Evolutionary conservation across 225 moss, liverwort and hornwort species (phyloP).

Genomic region (Sphagnum tenellum): DNA sequence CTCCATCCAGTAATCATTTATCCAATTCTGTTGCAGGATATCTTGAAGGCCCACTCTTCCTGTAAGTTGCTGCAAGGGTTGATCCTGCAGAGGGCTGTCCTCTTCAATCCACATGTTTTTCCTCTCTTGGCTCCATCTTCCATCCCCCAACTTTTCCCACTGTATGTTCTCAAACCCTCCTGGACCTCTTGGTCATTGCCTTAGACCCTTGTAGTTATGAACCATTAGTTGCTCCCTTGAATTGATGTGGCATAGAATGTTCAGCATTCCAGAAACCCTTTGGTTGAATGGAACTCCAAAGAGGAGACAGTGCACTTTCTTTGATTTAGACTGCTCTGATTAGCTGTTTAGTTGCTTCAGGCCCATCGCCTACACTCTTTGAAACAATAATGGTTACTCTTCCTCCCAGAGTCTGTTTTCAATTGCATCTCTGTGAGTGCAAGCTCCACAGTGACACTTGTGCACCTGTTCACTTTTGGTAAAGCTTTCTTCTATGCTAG

Average conservation of each 20-base stretch:
- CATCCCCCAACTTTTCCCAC: constrained; percentile 12
- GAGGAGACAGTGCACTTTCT: constrained; percentile 52
- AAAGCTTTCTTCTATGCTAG: constrained; percentile 23
- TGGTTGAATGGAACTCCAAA: constrained; percentile 31
- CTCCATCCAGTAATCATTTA: constrained; percentile 43
- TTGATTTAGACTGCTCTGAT: constrained; percentile 33
- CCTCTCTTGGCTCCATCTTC: constrained; percentile 1
- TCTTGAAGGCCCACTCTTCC: constrained; percentile 56
- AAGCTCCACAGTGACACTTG: constrained; percentile 23
- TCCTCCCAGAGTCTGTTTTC: constrained; percentile 13
- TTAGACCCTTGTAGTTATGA: constrained; percentile 19
- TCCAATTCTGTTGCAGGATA: constrained; percentile 41
- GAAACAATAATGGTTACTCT: constrained; percentile 31
- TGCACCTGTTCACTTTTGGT: constrained; percentile 18
- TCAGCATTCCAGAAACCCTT: constrained; percentile 37
- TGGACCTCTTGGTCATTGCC: background rate
- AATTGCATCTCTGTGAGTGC: constrained; percentile 23
- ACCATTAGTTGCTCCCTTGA: constrained; percentile 23
- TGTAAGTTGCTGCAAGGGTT: constrained; percentile 72
- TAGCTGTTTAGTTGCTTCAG: constrained; percentile 34
- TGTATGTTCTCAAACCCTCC: constrained; percentile 8
- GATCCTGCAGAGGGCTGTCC: constrained; percentile 29
- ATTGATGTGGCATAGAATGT: constrained; percentile 20
- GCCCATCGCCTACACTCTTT: constrained; percentile 23
- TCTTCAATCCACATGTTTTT: constrained; percentile 7